Percentiles rank a stretch among this genome's conserved stretches.
Evolutionary conservation across 2,329 filamentous ascomycete species (phyloP).

Genomic region (Exophiala lecanii-corni): DNA sequence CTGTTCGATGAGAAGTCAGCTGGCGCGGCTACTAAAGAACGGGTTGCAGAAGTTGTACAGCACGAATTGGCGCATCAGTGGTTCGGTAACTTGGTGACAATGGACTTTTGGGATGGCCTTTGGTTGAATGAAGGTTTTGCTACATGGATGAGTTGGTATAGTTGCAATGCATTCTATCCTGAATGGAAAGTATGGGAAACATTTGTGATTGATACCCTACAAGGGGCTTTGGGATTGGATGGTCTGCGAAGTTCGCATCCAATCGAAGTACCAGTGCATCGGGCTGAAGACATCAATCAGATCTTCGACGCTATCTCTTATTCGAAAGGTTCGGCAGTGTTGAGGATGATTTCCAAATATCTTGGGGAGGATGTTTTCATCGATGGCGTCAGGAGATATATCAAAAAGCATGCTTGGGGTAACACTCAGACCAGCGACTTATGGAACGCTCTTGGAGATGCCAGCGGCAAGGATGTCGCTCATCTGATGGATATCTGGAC

Average conservation of each 20-base stretch:
- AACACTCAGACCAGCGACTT: slow-evolving; percentile 90
- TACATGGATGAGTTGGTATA: slow-evolving; percentile 91
- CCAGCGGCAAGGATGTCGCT: slow-evolving; percentile 85
- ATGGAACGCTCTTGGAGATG: slow-evolving; percentile 81
- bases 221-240: slow-evolving; percentile 80
- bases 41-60: slow-evolving; percentile 91
- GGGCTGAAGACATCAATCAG: slow-evolving; percentile 93
- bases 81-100: slow-evolving; percentile 96
- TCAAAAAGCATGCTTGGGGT: slow-evolving; percentile 94
- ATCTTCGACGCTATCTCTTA: slow-evolving; percentile 98
- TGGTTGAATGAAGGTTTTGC: slow-evolving; percentile 95
- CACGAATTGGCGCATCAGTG: slow-evolving; percentile 97
- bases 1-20: slow-evolving; percentile 89
- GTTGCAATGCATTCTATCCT: slow-evolving; percentile 89
- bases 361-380: slow-evolving; percentile 89
- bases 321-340: slow-evolving; percentile 90
- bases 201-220: slow-evolving; percentile 88
- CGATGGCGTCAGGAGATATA: slow-evolving; percentile 82
- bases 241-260: slow-evolving; percentile 92
- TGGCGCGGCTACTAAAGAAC: slow-evolving; percentile 82
- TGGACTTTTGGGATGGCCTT: slow-evolving; percentile 97
- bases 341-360: slow-evolving; percentile 96
- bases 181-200: slow-evolving; percentile 98
- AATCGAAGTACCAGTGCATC: slow-evolving; percentile 93
- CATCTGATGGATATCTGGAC: slow-evolving; percentile 95